phyloP scores from a whole-genome alignment of 2,329 filamentous ascomycete species.

The Tolypocladium album region DNA sequence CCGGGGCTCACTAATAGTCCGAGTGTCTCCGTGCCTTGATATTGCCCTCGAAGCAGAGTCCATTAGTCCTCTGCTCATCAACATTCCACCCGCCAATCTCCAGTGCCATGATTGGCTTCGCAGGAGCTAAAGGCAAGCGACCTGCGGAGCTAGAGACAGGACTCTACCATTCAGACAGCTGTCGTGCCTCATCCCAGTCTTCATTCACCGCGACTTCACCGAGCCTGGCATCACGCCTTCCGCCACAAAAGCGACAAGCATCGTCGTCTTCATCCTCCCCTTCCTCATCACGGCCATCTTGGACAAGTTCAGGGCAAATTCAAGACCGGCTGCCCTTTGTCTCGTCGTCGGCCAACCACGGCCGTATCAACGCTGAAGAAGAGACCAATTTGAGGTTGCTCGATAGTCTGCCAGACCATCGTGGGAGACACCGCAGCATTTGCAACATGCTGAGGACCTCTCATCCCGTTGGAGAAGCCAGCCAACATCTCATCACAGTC shows the following conservation, averaged over 20 bases:
- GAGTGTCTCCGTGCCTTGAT: background rate
- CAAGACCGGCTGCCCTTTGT: conserved; percentile 5
- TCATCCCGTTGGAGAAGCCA: background rate
- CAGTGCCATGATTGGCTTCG: conserved; percentile 1
- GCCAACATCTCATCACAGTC: background rate
- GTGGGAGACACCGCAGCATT: conserved; percentile 1
- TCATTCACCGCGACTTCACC: background rate
- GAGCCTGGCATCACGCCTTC: background rate
- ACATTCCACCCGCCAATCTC: background rate
- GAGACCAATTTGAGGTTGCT: conserved; percentile 21
- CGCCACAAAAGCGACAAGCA: background rate
- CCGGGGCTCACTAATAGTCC: background rate
- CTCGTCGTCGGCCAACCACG: conserved; percentile 16
- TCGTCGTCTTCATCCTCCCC: background rate
- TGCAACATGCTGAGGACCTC: background rate
- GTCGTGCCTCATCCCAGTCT: background rate
- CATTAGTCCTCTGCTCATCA: background rate
- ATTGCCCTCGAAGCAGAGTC: background rate
- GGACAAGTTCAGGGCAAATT: background rate
- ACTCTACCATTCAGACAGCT: background rate
- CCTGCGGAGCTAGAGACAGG: conserved; percentile 1
- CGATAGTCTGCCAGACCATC: conserved; percentile 14
- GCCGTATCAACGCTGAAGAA: conserved; percentile 23
- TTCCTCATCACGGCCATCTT: background rate
- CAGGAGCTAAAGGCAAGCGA: conserved; percentile 1